phyloP scores from a whole-genome alignment of 2,329 filamentous ascomycete species.

The Chalaropsis ovoidea region DNA sequence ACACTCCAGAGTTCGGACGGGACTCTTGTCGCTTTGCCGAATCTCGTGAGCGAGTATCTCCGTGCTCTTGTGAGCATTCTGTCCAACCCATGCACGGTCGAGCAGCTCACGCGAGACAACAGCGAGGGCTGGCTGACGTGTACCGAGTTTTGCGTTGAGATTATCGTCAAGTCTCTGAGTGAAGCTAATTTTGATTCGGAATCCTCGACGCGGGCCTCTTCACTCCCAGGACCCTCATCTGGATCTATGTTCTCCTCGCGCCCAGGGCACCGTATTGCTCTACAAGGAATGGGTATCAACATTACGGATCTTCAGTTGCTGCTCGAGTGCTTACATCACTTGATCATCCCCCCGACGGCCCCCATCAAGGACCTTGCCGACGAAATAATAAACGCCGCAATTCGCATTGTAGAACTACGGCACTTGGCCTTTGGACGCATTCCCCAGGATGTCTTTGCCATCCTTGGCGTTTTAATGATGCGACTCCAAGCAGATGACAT shows the following conservation, averaged over 20 bases:
- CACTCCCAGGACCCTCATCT: constrained; percentile 37
- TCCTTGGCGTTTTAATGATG: constrained; percentile 61
- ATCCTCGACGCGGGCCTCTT: constrained; percentile 32
- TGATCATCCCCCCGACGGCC: constrained; percentile 57
- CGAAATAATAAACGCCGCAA: constrained; percentile 10
- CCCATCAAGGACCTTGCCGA: constrained; percentile 38
- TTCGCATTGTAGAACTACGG: constrained; percentile 48
- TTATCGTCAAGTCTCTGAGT: constrained; percentile 45
- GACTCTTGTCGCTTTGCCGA: constrained; percentile 50
- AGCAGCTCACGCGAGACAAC: constrained; percentile 54
- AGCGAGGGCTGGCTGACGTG: constrained; percentile 57
- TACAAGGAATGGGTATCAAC: constrained; percentile 25
- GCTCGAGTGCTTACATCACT: constrained; percentile 54
- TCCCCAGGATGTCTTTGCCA: constrained; percentile 63
- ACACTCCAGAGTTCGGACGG: constrained; percentile 53
- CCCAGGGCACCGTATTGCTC: constrained; percentile 17
- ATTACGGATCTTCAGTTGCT: constrained; percentile 39
- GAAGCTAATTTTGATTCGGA: constrained; percentile 32
- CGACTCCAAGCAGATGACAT: constrained; percentile 59
- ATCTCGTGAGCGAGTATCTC: constrained; percentile 62
- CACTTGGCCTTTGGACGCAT: constrained; percentile 49
- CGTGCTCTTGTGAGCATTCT: constrained; percentile 64
- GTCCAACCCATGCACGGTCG: constrained; percentile 63
- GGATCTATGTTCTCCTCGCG: constrained; percentile 27
- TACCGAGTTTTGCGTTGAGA: constrained; percentile 59